Percentiles rank a stretch among this genome's conserved stretches.
These are phyloP conservation scores for Carpinus fangiana DNA, from an alignment of 306 rosid species.

Conservation along the genomic window DNA sequence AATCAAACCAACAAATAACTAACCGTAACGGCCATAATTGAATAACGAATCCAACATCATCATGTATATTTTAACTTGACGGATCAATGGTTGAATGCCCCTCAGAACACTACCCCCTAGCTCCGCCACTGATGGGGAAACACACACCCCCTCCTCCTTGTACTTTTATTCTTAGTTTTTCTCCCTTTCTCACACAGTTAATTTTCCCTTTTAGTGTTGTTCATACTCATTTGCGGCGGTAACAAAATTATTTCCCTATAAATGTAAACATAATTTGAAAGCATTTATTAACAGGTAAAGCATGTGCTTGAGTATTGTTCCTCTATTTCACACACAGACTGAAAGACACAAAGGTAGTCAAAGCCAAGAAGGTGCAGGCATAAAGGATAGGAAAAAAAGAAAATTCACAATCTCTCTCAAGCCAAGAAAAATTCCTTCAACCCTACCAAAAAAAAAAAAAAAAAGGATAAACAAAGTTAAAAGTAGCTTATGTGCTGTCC, in stretches of 20 bases:
- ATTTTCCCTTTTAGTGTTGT: too few relatives aligned
- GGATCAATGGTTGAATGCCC: too few relatives aligned
- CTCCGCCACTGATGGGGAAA: too few relatives aligned
- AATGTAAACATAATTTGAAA: background rate
- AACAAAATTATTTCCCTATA: background rate
- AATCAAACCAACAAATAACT: too few relatives aligned
- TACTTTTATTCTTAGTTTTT: too few relatives aligned
- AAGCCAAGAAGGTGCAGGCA: conserved; percentile 46
- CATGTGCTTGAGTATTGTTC: conserved; percentile 23
- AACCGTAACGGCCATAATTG: too few relatives aligned
- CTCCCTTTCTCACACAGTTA: too few relatives aligned
- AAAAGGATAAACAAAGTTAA: conserved; percentile 39
- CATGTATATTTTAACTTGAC: too few relatives aligned
- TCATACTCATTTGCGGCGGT: background rate
- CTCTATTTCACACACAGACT: conserved; percentile 13
- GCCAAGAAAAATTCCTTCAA: conserved; percentile 57
- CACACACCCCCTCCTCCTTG: too few relatives aligned
- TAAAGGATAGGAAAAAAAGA: conserved; percentile 35
- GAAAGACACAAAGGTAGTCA: conserved; percentile 23
- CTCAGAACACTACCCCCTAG: too few relatives aligned
- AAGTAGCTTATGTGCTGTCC: conserved; percentile 38
- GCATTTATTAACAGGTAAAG: conserved; percentile 7
- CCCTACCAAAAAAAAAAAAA: conserved; percentile 46
- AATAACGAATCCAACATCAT: too few relatives aligned
- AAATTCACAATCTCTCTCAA: conserved; percentile 46